These are phyloP conservation scores for Lachnellula subtilissima DNA, from an alignment of 2,329 filamentous ascomycete genomes.

Conservation along the genomic window DNA sequence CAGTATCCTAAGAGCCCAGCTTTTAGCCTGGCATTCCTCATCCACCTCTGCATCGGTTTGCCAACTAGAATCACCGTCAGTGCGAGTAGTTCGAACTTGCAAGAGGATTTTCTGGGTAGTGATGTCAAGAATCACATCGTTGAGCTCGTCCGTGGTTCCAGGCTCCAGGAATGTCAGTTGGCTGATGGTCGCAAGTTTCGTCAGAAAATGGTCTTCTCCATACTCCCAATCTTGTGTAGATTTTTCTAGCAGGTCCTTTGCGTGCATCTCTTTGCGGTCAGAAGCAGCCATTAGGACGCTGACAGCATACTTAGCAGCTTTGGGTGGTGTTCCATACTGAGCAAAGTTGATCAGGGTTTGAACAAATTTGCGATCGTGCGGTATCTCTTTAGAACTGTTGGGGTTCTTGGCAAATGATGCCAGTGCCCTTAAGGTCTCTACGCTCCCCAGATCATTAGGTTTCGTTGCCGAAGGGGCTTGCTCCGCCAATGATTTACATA, in stretches of 20 bases:
- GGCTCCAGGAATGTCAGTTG: slow-evolving; percentile 74
- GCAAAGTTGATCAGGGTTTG: slow-evolving; percentile 80
- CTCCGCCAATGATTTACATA: slow-evolving; percentile 80
- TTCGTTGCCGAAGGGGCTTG: slow-evolving; percentile 68
- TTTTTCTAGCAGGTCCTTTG: slow-evolving; percentile 74
- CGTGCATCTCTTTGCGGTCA: slow-evolving; percentile 77
- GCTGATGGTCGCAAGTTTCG: slow-evolving; percentile 64
- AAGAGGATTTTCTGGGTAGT: slow-evolving; percentile 70
- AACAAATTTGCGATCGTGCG: slow-evolving; percentile 72
- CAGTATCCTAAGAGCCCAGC: slow-evolving; percentile 76
- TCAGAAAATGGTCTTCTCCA: slow-evolving; percentile 68
- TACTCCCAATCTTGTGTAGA: slow-evolving; percentile 71
- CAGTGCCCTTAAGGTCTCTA: slow-evolving; percentile 90
- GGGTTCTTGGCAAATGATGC: slow-evolving; percentile 86
- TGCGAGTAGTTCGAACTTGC: slow-evolving; percentile 59
- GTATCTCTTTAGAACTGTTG: slow-evolving; percentile 64
- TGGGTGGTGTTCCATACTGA: slow-evolving; percentile 72
- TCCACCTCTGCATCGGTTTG: slow-evolving; percentile 64
- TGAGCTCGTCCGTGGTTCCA: slow-evolving; percentile 65
- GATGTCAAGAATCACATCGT: slow-evolving; percentile 74
- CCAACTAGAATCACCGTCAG: slow-evolving; percentile 57
- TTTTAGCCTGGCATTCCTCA: slow-evolving; percentile 78
- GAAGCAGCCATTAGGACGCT: slow-evolving; percentile 73
- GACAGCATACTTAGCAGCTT: slow-evolving; percentile 88
- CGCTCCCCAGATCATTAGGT: slow-evolving; percentile 66